Percentiles rank a stretch among this genome's conserved stretches.
Evolutionary conservation across 139 green algal genomes (phyloP).

Genomic region (Volvox africanus): DNA sequence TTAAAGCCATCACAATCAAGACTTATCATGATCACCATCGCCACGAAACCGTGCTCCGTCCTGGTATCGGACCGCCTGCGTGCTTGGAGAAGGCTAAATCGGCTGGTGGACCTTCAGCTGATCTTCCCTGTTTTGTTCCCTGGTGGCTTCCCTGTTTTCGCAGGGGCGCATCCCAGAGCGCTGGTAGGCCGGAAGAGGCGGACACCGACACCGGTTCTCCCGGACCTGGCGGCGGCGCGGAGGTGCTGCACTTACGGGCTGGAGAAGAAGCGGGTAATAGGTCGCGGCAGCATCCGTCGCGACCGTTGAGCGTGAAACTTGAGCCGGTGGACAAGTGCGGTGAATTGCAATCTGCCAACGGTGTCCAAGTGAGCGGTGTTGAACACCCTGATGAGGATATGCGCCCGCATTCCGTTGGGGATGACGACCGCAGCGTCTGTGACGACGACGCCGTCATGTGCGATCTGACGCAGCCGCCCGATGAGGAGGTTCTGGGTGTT

Average conservation of each 20-base stretch:
- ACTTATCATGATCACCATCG: too few relatives aligned
- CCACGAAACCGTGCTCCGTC: too few relatives aligned
- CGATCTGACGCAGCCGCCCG: conserved; percentile 17
- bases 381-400: too few relatives aligned
- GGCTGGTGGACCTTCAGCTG: too few relatives aligned
- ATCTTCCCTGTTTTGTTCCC: too few relatives aligned
- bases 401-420: too few relatives aligned
- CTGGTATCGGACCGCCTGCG: too few relatives aligned
- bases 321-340: not conserved
- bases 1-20: too few relatives aligned
- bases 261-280: not conserved
- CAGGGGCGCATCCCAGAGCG: not conserved
- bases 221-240: not conserved
- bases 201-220: not conserved
- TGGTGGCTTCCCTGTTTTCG: not conserved
- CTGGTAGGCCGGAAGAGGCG: not conserved
- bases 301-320: not conserved
- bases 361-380: too few relatives aligned
- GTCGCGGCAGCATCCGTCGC: not conserved
- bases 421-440: not conserved
- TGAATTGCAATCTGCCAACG: too few relatives aligned
- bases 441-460: not conserved
- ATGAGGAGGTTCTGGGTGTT: not conserved
- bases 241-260: not conserved
- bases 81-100: too few relatives aligned